Conservation (phyloP, 352 stramenopile species). For the Globisporangium orthogonon region DNA sequence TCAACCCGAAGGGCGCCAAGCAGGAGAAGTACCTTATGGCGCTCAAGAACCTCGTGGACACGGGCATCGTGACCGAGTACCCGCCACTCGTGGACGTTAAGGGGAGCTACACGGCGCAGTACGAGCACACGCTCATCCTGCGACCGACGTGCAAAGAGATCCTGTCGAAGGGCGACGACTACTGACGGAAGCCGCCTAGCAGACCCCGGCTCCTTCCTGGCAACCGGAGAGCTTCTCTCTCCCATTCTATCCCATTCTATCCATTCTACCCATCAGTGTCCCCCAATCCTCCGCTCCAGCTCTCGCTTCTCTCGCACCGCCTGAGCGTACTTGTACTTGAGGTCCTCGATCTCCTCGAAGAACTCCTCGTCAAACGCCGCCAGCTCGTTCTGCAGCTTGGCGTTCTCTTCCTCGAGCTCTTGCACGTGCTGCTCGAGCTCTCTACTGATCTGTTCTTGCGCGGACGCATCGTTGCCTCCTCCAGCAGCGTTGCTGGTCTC, state of each 20-base stretch:
- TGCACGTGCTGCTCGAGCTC: constrained; percentile 4
- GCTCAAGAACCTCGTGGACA: constrained; percentile 91
- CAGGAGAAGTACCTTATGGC: constrained; percentile 92
- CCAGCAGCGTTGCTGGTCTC: not conserved
- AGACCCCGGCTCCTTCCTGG: too few species aligned
- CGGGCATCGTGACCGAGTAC: constrained; percentile 89
- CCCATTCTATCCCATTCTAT: too few species aligned
- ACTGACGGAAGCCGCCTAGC: constrained; percentile 30
- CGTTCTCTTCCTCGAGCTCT: constrained; percentile 69
- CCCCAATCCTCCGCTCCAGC: constrained; percentile 26
- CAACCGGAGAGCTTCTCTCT: too few species aligned
- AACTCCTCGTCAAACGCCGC: constrained; percentile 92
- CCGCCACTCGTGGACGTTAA: constrained; percentile 92
- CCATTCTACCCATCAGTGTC: not conserved
- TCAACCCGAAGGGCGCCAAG: constrained; percentile 70
- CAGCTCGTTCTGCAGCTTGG: constrained; percentile 69
- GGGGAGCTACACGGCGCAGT: constrained; percentile 95
- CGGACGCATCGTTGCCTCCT: not conserved
- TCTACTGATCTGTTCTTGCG: not conserved
- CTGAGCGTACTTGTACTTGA: constrained; percentile 93
- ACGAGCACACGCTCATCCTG: constrained; percentile 96
- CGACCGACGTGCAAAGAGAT: constrained; percentile 94
- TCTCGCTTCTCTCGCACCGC: constrained; percentile 73
- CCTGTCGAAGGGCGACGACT: constrained; percentile 93
- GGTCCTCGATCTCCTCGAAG: constrained; percentile 95